These are phyloP conservation scores for Chlamydomonas asymmetrica DNA, from an alignment of 139 green algal species.

Conservation along the genomic window DNA sequence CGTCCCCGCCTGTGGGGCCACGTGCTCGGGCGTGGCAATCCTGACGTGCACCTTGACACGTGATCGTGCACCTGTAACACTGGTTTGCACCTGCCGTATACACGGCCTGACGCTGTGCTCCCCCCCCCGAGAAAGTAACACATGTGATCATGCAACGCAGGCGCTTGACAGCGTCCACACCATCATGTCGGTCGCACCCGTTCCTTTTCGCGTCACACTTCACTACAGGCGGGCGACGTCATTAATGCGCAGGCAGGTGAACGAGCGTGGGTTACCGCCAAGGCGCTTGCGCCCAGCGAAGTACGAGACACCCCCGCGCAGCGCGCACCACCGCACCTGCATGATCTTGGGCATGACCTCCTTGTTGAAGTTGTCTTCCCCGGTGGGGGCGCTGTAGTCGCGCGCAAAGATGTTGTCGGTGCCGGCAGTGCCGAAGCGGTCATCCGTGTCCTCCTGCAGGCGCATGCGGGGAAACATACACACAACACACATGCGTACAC, in stretches of 20 bases:
- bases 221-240: not conserved
- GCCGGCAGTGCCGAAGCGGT: conserved; percentile 46
- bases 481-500: too few relatives aligned
- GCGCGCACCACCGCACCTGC: conserved; percentile 56
- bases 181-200: too few relatives aligned
- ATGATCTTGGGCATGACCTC: conserved; percentile 87
- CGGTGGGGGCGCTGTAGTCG: conserved; percentile 86
- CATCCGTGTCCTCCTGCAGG: conserved; percentile 49
- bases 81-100: too few relatives aligned
- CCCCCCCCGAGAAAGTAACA: not conserved
- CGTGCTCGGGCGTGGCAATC: too few relatives aligned
- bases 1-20: too few relatives aligned
- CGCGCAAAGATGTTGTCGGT: conserved; percentile 71
- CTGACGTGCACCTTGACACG: too few relatives aligned
- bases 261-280: not conserved
- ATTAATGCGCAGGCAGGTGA: not conserved
- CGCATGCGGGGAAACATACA: too few relatives aligned
- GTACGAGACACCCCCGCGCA: not conserved
- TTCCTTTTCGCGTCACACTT: too few relatives aligned
- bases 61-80: too few relatives aligned
- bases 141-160: not conserved
- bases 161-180: not conserved
- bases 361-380: conserved; percentile 88
- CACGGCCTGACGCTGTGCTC: too few relatives aligned
- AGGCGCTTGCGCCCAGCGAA: not conserved